phyloP scores from a whole-genome alignment of 306 rosid genomes.

The Astragalus glycyphyllos region DNA sequence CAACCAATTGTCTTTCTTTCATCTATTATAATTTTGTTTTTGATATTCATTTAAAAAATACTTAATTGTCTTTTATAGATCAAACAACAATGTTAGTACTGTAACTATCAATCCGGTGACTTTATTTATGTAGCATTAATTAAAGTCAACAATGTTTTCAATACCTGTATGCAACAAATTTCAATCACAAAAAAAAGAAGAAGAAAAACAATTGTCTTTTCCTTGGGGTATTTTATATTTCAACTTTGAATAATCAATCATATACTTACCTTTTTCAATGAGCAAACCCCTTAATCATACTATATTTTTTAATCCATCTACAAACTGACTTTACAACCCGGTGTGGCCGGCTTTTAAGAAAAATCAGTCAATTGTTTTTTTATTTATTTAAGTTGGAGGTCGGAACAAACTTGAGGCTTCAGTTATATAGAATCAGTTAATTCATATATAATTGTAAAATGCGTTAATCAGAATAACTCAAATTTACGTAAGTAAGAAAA shows the following conservation, averaged over 20 bases:
- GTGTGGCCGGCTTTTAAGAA: neutral
- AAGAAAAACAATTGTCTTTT: neutral
- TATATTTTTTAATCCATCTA: neutral
- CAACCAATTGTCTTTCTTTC: too few species aligned
- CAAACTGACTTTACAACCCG: neutral
- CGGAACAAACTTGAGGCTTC: too few species aligned
- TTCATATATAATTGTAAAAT: neutral
- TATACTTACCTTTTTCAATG: neutral
- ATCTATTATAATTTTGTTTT: too few species aligned
- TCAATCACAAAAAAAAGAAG: neutral
- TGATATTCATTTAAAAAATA: too few species aligned
- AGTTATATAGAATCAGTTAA: neutral
- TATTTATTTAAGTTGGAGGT: too few species aligned
- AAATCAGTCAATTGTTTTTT: neutral
- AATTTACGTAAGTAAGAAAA: neutral
- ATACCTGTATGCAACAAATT: neutral
- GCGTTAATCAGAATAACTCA: neutral
- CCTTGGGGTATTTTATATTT: neutral
- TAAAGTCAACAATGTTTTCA: conserved; percentile 19
- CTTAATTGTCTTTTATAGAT: too few species aligned
- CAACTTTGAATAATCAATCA: conserved; percentile 16
- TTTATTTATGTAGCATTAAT: too few species aligned
- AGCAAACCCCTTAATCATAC: neutral
- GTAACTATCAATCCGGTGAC: too few species aligned
- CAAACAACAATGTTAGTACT: too few species aligned